Percentiles rank a stretch among this genome's conserved stretches.
phyloP scores from a whole-genome alignment of 1,139 yeast genomes.

The Saccharomyces hybrid region DNA sequence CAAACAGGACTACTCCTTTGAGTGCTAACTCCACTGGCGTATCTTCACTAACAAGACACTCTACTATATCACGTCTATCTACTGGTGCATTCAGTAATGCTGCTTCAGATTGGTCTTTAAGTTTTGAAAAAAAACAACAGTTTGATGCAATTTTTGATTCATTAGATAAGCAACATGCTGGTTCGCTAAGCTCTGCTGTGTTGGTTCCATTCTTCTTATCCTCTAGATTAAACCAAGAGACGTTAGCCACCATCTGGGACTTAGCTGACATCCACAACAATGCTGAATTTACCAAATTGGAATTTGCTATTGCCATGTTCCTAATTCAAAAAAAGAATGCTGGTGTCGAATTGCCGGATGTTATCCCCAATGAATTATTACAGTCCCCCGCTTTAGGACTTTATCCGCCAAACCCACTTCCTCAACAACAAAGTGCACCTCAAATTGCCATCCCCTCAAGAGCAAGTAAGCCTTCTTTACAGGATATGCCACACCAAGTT shows the following conservation, averaged over 20 bases:
- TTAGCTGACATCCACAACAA: slow-evolving; percentile 83
- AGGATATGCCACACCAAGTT: slow-evolving; percentile 20
- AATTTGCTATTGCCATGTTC: slow-evolving; percentile 90
- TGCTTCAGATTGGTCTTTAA: slow-evolving; percentile 62
- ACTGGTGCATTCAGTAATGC: slow-evolving; percentile 45
- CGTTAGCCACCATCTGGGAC: slow-evolving; percentile 90
- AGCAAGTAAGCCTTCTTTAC: slow-evolving; percentile 31
- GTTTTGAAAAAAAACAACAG: slow-evolving; percentile 64
- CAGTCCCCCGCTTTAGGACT: slow-evolving; percentile 32
- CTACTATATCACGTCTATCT: slow-evolving; percentile 27
- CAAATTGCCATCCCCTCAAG: slow-evolving; percentile 31
- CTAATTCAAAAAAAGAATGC: slow-evolving; percentile 76
- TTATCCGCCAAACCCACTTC: slow-evolving; percentile 16
- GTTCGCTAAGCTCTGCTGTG: slow-evolving; percentile 64
- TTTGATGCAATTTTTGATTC: slow-evolving; percentile 73
- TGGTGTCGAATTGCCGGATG: slow-evolving; percentile 70
- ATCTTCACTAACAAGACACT: slow-evolving; percentile 24
- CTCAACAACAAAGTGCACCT: slow-evolving; percentile 20
- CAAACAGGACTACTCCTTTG: slow-evolving; percentile 41
- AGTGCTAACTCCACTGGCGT: slow-evolving; percentile 32
- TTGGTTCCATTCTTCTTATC: slow-evolving; percentile 87
- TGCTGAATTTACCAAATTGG: slow-evolving; percentile 72
- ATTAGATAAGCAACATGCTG: slow-evolving; percentile 59
- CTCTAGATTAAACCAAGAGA: slow-evolving; percentile 78
- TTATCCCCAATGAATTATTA: slow-evolving; percentile 50